Evolutionary conservation across 768 basidiomycete species (phyloP), one percentile per base, ranked within the genome.

Genomic region (Serendipita sp.): DNA sequence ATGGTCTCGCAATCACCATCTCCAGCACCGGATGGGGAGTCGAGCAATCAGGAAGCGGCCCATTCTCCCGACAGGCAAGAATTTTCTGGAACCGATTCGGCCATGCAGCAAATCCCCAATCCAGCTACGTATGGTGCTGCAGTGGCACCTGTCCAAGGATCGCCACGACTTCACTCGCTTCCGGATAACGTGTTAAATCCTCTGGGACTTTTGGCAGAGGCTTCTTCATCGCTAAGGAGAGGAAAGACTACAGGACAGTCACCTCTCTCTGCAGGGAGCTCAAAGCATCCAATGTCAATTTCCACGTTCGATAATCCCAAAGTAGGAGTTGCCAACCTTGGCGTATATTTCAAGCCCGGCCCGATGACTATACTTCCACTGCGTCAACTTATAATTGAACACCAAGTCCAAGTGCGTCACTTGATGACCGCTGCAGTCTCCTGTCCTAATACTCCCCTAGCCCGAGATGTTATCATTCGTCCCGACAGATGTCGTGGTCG

Each of bases 161-260:
- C 91, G 1, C 94, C 93, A 0, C 88, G 93, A 70, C 77, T 97
- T 2, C 92, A 95, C 68, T 90, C 84, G 0, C 75, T 98, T 3
- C 95, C 95, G 0, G 93, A 97, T 72, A 95, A 95, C 70, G 76
- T 88, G 0, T 76, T 98, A 44, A 97, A 95, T 67, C 95, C 95
- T 3, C 78, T 98, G 10, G 95, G 95, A 0, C 76, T 98, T 0
- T 79, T 98, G 16, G 95, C 92, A 0, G 94, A 97, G 71, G 89
- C 91, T 0, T 90, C 87, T 69, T 62, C 75, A 36, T 67, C 67
- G 15, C 65, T 53, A 16, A 48, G 52, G 15, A 11, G 52, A 11
- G 52, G 52, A 29, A 15, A 53, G 23, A 15, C 13, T 11, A 11
- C 27, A 16, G 52, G 11, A 29, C 10, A 53, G 11, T 53, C 52